phyloP scores from a whole-genome alignment of 148 eudicot species.

The Suaeda aralocaspica region DNA sequence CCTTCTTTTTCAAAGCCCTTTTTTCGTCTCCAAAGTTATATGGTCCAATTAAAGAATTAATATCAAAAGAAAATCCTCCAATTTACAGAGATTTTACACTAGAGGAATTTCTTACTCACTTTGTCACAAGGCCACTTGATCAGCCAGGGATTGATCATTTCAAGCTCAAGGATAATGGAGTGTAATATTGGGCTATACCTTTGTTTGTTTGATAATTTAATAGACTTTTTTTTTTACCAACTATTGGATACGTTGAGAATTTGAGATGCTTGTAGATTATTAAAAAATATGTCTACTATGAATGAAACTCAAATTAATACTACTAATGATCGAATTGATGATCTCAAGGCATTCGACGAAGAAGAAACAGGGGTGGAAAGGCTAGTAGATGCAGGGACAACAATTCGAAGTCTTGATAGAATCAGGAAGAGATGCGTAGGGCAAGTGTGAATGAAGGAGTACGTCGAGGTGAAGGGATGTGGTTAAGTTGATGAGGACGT shows the following conservation, averaged over 20 bases:
- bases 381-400: constrained; percentile 29
- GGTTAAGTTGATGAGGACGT: no score
- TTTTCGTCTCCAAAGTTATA: constrained; percentile 17
- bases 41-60: constrained; percentile 43
- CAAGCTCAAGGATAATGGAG: not conserved
- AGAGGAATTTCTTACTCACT: constrained; percentile 15
- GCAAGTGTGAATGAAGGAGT: no score
- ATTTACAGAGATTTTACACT: constrained; percentile 24
- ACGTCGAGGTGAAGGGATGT: no score
- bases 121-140: constrained; percentile 21
- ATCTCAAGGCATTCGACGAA: constrained; percentile 39
- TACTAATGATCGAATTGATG: constrained; percentile 17
- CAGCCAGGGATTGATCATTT: constrained; percentile 15
- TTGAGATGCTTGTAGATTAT: no score
- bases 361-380: constrained; percentile 44
- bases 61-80: constrained; percentile 39
- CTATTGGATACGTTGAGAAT: no score
- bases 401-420: no score
- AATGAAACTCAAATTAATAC: not conserved
- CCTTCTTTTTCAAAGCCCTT: constrained; percentile 27
- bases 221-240: no score
- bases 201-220: no score
- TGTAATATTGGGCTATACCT: no score
- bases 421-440: no score
- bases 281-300: not conserved